phyloP scores from a whole-genome alignment of 306 rosid species.

The Dryas alaskensis region DNA sequence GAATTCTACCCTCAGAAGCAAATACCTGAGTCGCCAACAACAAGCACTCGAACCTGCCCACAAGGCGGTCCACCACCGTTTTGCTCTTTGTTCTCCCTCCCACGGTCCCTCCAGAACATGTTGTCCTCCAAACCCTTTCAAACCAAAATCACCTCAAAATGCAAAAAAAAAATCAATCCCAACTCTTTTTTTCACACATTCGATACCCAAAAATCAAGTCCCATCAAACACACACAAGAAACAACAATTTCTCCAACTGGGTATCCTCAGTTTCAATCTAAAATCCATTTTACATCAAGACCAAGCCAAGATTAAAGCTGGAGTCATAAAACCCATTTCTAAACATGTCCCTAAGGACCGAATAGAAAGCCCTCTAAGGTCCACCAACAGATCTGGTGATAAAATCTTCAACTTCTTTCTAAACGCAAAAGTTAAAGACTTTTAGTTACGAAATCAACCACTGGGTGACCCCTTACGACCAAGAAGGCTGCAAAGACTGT shows the following conservation, averaged over 20 bases:
- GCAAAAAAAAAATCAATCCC: conserved; percentile 1
- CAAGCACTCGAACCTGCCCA: conserved; percentile 97
- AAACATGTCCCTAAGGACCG: conserved; percentile 8
- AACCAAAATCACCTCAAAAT: conserved; percentile 30
- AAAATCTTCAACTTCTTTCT: too few relatives aligned
- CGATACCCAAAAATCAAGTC: conserved; percentile 42
- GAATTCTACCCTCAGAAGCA: background rate
- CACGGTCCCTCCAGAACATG: conserved; percentile 96
- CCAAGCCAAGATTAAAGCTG: conserved; percentile 34
- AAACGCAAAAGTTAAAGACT: too few relatives aligned
- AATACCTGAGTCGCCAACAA: conserved; percentile 97
- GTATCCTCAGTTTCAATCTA: conserved; percentile 25
- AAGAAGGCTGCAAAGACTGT: conserved; percentile 81
- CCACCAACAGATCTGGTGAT: conserved; percentile 31
- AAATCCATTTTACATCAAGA: conserved; percentile 40
- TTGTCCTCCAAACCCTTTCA: conserved; percentile 37
- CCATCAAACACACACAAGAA: conserved; percentile 46
- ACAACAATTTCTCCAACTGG: conserved; percentile 32
- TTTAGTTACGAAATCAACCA: too few relatives aligned
- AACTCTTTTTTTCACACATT: conserved; percentile 16
- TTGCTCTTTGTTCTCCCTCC: conserved; percentile 71
- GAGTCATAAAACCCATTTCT: conserved; percentile 20
- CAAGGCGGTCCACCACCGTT: conserved; percentile 66
- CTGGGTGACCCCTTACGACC: conserved; percentile 78
- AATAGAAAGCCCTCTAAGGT: background rate